phyloP scores from a whole-genome alignment of 768 basidiomycete species.

The Melanogaster broomeanus region DNA sequence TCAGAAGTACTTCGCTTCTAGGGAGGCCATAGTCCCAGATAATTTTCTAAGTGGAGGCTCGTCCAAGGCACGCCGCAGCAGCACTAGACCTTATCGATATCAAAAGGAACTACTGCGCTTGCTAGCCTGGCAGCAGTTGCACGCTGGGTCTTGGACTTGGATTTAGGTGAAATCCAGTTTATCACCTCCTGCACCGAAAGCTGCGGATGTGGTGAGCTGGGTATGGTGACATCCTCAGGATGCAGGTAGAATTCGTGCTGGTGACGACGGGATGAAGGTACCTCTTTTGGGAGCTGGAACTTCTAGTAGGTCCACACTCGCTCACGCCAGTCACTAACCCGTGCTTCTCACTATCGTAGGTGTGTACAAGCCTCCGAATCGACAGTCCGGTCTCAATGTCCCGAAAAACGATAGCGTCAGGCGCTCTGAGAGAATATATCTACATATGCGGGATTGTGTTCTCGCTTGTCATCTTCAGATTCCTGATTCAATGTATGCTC shows the following conservation, averaged over 20 bases:
- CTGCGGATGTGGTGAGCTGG: neutral
- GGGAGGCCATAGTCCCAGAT: conserved; percentile 1
- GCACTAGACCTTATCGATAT: conserved; percentile 10
- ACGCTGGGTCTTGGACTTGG: conserved; percentile 4
- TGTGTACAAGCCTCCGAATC: neutral
- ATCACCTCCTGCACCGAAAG: conserved; percentile 8
- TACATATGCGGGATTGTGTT: conserved; percentile 8
- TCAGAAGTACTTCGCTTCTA: neutral
- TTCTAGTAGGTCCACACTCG: conserved; percentile 16
- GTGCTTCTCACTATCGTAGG: conserved; percentile 6
- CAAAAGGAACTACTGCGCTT: neutral
- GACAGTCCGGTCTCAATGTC: neutral
- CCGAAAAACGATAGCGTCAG: conserved; percentile 11
- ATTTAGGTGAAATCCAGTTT: conserved; percentile 10
- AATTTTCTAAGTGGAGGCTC: neutral
- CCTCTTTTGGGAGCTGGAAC: conserved; percentile 4
- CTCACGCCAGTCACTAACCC: conserved; percentile 15
- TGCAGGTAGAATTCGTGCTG: conserved; percentile 4
- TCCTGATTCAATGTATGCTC: conserved; percentile 9
- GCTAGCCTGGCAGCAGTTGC: conserved; percentile 10
- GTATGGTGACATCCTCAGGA: conserved; percentile 12
- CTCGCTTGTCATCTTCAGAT: neutral
- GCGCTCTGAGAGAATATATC: conserved; percentile 8
- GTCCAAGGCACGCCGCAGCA: conserved; percentile 6
- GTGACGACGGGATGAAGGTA: conserved; percentile 8